Conservation (phyloP, 78 protist genomes). For the Emiliania huxleyi region DNA sequence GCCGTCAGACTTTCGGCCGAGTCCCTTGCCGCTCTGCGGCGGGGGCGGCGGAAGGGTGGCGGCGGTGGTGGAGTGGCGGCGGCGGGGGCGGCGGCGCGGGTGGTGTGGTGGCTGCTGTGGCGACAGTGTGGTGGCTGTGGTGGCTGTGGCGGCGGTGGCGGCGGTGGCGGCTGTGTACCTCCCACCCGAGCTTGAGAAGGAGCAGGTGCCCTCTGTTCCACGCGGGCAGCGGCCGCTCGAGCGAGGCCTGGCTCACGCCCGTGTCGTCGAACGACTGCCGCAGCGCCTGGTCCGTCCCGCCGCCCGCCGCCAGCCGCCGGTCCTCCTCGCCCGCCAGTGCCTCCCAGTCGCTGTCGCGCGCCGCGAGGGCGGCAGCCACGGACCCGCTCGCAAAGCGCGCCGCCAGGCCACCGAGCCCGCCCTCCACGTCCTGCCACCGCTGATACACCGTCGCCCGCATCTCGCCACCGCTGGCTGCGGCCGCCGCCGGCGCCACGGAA, state of each 20-base stretch:
- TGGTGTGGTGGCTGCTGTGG: no score
- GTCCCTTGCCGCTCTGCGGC: neutral
- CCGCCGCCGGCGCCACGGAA: no score
- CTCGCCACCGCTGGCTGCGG: no score
- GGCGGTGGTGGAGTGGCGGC: no score
- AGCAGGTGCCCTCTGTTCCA: constrained; percentile 28
- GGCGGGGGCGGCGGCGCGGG: no score
- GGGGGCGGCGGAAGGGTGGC: no score
- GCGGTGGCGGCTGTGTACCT: constrained; percentile 13
- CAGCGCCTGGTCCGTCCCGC: neutral
- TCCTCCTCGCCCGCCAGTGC: neutral
- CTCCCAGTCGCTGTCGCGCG: neutral
- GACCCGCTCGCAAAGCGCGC: neutral
- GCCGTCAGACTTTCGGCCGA: neutral
- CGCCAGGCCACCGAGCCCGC: neutral
- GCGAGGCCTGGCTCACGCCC: neutral
- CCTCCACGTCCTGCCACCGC: neutral
- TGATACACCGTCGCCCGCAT: no score
- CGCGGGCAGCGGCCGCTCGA: neutral
- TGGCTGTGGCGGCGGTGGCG: neutral
- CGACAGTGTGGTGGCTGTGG: no score
- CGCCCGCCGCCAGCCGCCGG: neutral
- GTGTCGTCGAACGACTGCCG: neutral
- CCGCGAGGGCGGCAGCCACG: neutral
- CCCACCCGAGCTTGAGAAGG: constrained; percentile 45